These are phyloP conservation scores for Limonium bicolor DNA, from an alignment of 148 eudicot species.

Conservation along the genomic window DNA sequence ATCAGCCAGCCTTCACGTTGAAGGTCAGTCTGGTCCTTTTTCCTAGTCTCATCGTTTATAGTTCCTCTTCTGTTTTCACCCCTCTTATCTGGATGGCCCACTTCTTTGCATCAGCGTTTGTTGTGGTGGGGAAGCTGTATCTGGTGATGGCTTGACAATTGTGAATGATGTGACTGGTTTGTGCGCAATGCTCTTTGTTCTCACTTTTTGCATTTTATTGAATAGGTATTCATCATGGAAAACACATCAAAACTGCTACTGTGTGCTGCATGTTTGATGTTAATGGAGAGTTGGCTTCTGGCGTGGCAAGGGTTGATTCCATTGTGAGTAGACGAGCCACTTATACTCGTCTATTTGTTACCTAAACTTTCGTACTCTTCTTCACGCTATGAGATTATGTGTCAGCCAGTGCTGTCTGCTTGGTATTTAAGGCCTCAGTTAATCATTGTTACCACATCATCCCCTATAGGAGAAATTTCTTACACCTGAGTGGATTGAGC, in stretches of 20 bases:
- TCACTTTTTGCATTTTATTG: neutral
- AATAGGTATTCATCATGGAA: slow-evolving; percentile 43
- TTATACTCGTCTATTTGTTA: neutral
- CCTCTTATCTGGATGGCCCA: too few species aligned
- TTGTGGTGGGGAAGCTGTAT: slow-evolving; percentile 1
- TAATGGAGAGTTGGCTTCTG: slow-evolving; percentile 75
- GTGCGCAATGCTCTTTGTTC: neutral
- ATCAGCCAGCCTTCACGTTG: slow-evolving; percentile 46
- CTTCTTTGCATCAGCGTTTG: too few species aligned
- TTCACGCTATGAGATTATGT: neutral
- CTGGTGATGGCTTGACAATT: too few species aligned
- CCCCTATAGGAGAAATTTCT: slow-evolving; percentile 57
- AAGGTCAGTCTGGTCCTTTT: slow-evolving; percentile 27
- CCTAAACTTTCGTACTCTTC: neutral
- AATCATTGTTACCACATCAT: too few species aligned
- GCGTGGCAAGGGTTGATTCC: slow-evolving; percentile 75
- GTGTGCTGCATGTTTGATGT: slow-evolving; percentile 70
- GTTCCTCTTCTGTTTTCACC: neutral
- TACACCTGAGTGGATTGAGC: slow-evolving; percentile 62
- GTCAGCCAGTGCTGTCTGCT: neutral
- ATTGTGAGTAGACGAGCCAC: slow-evolving; percentile 40
- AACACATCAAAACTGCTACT: slow-evolving; percentile 59
- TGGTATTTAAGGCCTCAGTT: neutral
- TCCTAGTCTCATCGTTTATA: neutral
- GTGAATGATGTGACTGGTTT: neutral